Conservation (phyloP, 176 grass and related monocot genomes). For the Aegilops bicornis region DNA sequence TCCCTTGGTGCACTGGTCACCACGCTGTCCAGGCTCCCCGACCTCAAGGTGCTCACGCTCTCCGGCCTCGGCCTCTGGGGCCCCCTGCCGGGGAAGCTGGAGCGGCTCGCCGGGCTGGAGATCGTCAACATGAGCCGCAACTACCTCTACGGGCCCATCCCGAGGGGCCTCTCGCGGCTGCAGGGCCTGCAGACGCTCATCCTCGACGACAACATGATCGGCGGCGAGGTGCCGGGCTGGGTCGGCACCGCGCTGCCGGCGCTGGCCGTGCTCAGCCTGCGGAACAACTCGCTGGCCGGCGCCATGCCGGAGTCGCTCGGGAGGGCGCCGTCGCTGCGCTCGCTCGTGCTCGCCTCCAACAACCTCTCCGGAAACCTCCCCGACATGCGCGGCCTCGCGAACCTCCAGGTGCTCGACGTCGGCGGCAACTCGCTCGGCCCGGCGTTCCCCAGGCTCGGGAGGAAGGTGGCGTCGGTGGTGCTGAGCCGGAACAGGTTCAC, state of each 20-base stretch:
- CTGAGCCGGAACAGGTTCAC: slow-evolving; percentile 72
- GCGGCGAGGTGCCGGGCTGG: slow-evolving; percentile 55
- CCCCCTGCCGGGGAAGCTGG: slow-evolving; percentile 60
- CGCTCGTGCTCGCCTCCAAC: slow-evolving; percentile 75
- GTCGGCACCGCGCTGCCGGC: slow-evolving; percentile 43
- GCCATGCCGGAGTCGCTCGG: slow-evolving; percentile 60
- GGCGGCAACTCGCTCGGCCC: slow-evolving; percentile 71
- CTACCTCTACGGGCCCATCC: slow-evolving; percentile 67
- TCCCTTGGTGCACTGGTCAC: slow-evolving; percentile 68
- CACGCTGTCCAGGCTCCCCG: slow-evolving; percentile 73
- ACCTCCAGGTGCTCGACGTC: slow-evolving; percentile 76
- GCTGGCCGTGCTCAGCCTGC: slow-evolving; percentile 68
- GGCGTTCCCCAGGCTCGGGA: slow-evolving; percentile 66
- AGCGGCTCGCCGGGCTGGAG: slow-evolving; percentile 57
- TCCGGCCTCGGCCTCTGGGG: slow-evolving; percentile 88
- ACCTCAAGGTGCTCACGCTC: slow-evolving; percentile 87
- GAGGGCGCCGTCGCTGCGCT: slow-evolving; percentile 52
- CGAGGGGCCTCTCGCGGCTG: slow-evolving; percentile 53
- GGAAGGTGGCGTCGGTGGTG: slow-evolving; percentile 69
- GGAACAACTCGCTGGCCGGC: slow-evolving; percentile 75
- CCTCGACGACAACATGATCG: slow-evolving; percentile 82
- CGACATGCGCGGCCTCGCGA: slow-evolving; percentile 49
- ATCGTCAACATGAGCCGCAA: slow-evolving; percentile 91
- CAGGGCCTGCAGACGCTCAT: slow-evolving; percentile 73
- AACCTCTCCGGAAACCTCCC: slow-evolving; percentile 70